Conservation (phyloP, 2,329 filamentous ascomycete species). For the Trichoderma hamatum region DNA sequence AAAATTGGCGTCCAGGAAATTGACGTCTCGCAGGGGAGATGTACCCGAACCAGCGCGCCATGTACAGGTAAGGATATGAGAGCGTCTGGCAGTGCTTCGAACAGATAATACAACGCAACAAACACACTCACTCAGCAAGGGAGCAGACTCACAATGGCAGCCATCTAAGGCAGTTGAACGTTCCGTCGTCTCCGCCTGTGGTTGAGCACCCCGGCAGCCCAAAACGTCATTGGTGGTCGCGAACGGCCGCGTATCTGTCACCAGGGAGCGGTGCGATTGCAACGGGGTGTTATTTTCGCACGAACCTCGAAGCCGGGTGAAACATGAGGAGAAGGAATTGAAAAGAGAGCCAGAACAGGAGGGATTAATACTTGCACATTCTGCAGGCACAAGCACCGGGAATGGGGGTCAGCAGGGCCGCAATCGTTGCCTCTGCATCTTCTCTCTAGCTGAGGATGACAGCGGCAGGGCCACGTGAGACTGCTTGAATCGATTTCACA, state of each 20-base stretch:
- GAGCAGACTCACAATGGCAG: slow-evolving; percentile 40
- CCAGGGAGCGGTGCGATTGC: not conserved
- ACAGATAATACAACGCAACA: not conserved
- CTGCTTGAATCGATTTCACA: slow-evolving; percentile 21
- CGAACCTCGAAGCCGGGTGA: not conserved
- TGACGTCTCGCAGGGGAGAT: not conserved
- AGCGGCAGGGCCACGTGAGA: slow-evolving; percentile 21
- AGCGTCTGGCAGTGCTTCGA: not conserved
- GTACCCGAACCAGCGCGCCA: not conserved
- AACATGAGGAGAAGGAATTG: not conserved
- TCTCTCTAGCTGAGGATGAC: slow-evolving; percentile 8
- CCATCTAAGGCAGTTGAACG: slow-evolving; percentile 37
- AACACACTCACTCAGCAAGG: not conserved
- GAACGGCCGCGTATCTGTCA: not conserved
- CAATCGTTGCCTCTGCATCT: slow-evolving; percentile 1
- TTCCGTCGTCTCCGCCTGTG: slow-evolving; percentile 32
- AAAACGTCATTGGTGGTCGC: slow-evolving; percentile 39
- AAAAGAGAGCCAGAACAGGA: not conserved
- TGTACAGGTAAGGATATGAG: not conserved
- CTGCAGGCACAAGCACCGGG: not conserved
- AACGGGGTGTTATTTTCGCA: not conserved
- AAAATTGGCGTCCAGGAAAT: not conserved
- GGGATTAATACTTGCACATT: not conserved
- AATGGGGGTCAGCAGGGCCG: slow-evolving; percentile 20
- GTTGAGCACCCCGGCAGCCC: slow-evolving; percentile 30